These are phyloP conservation scores for Mycena chlorophos DNA, from an alignment of 768 basidiomycete genomes.

Conservation along the genomic window DNA sequence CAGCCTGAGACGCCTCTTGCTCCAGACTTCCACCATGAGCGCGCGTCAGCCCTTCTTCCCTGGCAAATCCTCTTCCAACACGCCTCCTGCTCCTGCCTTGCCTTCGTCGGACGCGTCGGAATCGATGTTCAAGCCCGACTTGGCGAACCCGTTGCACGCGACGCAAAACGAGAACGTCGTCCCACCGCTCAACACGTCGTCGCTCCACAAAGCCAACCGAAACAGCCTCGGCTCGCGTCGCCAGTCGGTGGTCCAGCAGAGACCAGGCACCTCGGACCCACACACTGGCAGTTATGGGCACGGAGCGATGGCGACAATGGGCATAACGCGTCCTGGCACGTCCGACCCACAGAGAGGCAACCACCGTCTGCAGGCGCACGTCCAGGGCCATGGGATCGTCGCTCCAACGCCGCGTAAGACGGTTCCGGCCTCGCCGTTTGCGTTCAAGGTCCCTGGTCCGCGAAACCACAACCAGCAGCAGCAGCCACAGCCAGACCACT, in stretches of 20 bases:
- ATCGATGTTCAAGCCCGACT: neutral
- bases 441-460: neutral
- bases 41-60: neutral
- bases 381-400: neutral
- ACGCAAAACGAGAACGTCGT: neutral
- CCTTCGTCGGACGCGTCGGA: neutral
- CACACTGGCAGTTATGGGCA: neutral
- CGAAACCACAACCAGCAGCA: neutral
- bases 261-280: neutral
- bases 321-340: neutral
- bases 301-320: neutral
- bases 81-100: neutral
- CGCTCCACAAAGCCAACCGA: neutral
- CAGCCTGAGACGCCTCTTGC: too few species aligned
- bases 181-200: neutral
- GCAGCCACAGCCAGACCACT: too few species aligned
- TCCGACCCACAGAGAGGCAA: slow-evolving; percentile 1
- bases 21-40: neutral
- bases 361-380: neutral
- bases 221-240: neutral
- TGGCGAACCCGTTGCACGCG: neutral
- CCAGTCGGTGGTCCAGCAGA: neutral
- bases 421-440: neutral
- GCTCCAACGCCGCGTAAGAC: neutral
- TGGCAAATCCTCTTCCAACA: neutral